Evolutionary conservation across 495 filamentous ascomycete genomes (phyloP).

Genomic region (Talaromyces stipitatus): DNA sequence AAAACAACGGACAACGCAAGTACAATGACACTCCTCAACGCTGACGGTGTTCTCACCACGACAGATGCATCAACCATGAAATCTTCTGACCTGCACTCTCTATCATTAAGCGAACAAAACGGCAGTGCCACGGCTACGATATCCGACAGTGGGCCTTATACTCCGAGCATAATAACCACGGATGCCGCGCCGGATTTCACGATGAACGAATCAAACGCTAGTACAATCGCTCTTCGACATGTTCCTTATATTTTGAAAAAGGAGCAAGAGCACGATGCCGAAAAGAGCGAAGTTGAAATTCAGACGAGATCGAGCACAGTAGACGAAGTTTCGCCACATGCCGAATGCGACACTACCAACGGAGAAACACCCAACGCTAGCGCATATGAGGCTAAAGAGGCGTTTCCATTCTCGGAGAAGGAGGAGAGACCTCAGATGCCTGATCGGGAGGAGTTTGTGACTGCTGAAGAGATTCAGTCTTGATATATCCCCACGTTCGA

Average conservation of each 20-base stretch:
- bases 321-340: background rate
- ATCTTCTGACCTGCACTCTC: background rate
- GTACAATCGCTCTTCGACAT: background rate
- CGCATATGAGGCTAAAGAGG: background rate
- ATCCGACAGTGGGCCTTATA: background rate
- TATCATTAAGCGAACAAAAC: background rate
- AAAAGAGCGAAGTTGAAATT: background rate
- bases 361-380: background rate
- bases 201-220: background rate
- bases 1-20: constrained; percentile 16
- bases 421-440: constrained; percentile 23
- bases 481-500: background rate
- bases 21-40: constrained; percentile 27
- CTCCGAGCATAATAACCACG: background rate
- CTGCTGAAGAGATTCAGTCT: constrained; percentile 13
- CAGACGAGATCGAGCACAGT: background rate
- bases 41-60: constrained; percentile 20
- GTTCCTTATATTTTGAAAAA: constrained; percentile 1
- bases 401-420: background rate
- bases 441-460: constrained; percentile 21
- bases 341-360: background rate
- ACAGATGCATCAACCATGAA: background rate
- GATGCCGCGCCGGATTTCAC: background rate
- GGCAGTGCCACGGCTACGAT: background rate
- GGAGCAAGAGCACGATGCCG: background rate